Evolutionary conservation across 148 eudicot species (phyloP).

Genomic region (Chenopodium quinoa): DNA sequence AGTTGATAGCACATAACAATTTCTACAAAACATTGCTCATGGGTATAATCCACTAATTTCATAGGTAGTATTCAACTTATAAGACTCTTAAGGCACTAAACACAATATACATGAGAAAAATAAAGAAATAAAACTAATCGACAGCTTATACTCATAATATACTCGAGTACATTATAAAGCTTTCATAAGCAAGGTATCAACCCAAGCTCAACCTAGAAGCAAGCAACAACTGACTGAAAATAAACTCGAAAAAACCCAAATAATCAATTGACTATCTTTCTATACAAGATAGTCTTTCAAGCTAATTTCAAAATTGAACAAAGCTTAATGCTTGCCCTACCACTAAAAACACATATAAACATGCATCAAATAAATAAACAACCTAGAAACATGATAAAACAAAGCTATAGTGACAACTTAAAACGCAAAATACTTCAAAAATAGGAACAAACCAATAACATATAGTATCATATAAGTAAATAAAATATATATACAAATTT

Average conservation of each 20-base stretch:
- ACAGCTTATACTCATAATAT: neutral
- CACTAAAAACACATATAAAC: neutral
- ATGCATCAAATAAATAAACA: slow-evolving; percentile 15
- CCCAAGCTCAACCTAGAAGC: neutral
- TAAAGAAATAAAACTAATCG: neutral
- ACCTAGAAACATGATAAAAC: slow-evolving; percentile 11
- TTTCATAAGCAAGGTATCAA: slow-evolving; percentile 8
- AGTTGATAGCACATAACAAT: neutral
- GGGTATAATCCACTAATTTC: neutral
- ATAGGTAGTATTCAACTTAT: neutral
- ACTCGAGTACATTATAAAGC: neutral
- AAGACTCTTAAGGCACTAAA: neutral
- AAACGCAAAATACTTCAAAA: slow-evolving; percentile 22
- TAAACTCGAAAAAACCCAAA: neutral
- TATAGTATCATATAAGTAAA: neutral
- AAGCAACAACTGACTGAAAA: neutral
- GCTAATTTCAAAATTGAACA: neutral
- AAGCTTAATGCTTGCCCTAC: neutral
- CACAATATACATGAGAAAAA: neutral
- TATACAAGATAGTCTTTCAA: neutral
- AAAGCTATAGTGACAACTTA: slow-evolving; percentile 6
- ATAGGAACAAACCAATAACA: neutral
- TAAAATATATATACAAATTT: neutral
- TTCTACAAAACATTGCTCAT: neutral
- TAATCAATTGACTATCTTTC: neutral